These are phyloP conservation scores for Malus sylvestris DNA, from an alignment of 306 rosid species.

Conservation along the genomic window DNA sequence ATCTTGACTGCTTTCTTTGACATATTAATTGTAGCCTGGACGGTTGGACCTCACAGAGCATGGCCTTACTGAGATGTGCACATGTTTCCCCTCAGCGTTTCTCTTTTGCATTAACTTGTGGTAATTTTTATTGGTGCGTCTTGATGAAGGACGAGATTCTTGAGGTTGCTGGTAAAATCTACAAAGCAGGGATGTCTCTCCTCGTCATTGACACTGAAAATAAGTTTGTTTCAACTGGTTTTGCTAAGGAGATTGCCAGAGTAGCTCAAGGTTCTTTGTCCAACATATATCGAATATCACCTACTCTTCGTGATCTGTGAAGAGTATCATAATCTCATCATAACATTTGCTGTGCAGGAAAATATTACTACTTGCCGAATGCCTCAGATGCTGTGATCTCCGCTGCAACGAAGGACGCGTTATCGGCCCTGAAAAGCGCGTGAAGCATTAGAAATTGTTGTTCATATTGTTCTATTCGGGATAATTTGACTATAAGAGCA, in stretches of 20 bases:
- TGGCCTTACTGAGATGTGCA: neutral
- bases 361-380: conserved; percentile 91
- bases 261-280: conserved; percentile 83
- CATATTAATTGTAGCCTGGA: neutral
- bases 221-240: conserved; percentile 94
- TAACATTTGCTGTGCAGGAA: conserved; percentile 48
- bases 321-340: conserved; percentile 14
- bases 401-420: conserved; percentile 76
- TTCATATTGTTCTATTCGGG: neutral
- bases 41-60: neutral
- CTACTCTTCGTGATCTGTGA: conserved; percentile 11
- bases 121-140: conserved; percentile 4
- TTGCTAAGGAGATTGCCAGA: conserved; percentile 97
- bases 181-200: conserved; percentile 93
- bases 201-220: conserved; percentile 97
- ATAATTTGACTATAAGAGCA: neutral
- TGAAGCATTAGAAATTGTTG: conserved; percentile 18
- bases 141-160: conserved; percentile 84
- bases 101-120: neutral
- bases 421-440: conserved; percentile 67
- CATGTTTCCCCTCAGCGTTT: neutral
- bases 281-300: neutral
- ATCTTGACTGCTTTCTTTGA: conserved; percentile 7
- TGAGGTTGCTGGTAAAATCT: conserved; percentile 93
- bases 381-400: conserved; percentile 93